phyloP scores from a whole-genome alignment of 768 basidiomycete genomes.

The Neoboletus brunneissimus region DNA sequence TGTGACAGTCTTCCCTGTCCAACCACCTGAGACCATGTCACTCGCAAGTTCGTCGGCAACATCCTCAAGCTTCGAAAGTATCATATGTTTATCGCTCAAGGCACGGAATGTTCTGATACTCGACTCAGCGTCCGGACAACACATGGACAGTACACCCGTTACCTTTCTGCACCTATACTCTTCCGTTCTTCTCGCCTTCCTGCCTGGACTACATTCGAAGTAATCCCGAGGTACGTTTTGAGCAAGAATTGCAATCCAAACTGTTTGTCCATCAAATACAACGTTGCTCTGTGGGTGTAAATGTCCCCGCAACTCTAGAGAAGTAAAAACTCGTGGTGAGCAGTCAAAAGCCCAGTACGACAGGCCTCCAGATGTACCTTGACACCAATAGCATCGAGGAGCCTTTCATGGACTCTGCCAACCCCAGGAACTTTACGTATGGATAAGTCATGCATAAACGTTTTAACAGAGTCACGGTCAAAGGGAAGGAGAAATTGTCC shows the following conservation, averaged over 20 bases:
- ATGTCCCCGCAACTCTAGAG: conserved; percentile 87
- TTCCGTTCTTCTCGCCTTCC: conserved; percentile 78
- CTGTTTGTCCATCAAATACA: conserved; percentile 85
- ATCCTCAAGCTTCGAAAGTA: conserved; percentile 74
- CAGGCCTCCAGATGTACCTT: conserved; percentile 42
- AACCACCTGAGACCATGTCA: conserved; percentile 77
- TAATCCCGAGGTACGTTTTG: conserved; percentile 80
- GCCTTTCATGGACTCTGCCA: conserved; percentile 85
- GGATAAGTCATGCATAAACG: conserved; percentile 78
- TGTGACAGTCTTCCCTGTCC: conserved; percentile 85
- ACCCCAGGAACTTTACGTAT: conserved; percentile 89
- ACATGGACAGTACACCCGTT: background rate
- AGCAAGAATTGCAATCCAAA: conserved; percentile 78
- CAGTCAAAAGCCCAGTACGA: background rate
- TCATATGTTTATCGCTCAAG: conserved; percentile 58
- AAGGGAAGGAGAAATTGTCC: conserved; percentile 83
- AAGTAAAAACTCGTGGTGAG: background rate
- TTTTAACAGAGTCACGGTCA: conserved; percentile 56
- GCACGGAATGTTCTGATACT: conserved; percentile 69
- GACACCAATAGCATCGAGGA: conserved; percentile 84
- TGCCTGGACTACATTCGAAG: conserved; percentile 78
- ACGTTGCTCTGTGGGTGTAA: conserved; percentile 63
- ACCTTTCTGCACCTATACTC: conserved; percentile 92
- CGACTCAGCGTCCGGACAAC: background rate
- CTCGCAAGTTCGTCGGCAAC: conserved; percentile 78